These are phyloP conservation scores for Xerocomellus amylosporus DNA, from an alignment of 768 basidiomycete genomes.

Conservation along the genomic window DNA sequence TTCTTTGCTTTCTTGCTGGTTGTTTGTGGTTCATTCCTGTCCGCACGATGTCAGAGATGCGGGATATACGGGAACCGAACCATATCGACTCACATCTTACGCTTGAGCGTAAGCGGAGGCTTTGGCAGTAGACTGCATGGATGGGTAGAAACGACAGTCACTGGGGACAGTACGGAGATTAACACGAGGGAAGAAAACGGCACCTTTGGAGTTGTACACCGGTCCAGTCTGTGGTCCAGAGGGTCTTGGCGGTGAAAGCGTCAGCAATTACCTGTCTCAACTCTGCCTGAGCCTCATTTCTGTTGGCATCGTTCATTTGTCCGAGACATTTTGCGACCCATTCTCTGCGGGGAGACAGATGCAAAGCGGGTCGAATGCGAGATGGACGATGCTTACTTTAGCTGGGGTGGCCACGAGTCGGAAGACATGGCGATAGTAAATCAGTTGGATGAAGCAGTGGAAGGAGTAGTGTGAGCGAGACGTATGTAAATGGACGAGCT, in stretches of 20 bases:
- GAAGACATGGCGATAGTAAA: constrained; percentile 52
- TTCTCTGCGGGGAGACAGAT: constrained; percentile 52
- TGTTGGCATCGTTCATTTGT: constrained; percentile 87
- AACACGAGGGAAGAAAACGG: background rate
- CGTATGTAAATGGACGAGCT: constrained; percentile 9
- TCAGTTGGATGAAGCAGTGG: constrained; percentile 1
- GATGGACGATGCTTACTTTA: constrained; percentile 52
- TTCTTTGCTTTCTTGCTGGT: constrained; percentile 66
- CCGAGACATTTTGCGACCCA: constrained; percentile 95
- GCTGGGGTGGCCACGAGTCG: constrained; percentile 76
- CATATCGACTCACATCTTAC: constrained; percentile 56
- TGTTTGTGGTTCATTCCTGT: constrained; percentile 38
- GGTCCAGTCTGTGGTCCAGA: constrained; percentile 95
- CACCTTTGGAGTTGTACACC: constrained; percentile 86
- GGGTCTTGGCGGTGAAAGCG: constrained; percentile 76
- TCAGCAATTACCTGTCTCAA: constrained; percentile 96
- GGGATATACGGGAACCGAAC: background rate
- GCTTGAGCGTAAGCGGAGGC: constrained; percentile 57
- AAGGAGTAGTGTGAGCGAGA: background rate
- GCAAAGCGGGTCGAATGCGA: background rate
- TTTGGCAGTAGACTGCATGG: constrained; percentile 56
- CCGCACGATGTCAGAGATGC: constrained; percentile 8
- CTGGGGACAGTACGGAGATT: constrained; percentile 14
- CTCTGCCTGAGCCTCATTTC: constrained; percentile 86
- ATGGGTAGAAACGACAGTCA: constrained; percentile 15